Conservation (phyloP, 495 filamentous ascomycete genomes). For the Penicillium bovifimosum region DNA sequence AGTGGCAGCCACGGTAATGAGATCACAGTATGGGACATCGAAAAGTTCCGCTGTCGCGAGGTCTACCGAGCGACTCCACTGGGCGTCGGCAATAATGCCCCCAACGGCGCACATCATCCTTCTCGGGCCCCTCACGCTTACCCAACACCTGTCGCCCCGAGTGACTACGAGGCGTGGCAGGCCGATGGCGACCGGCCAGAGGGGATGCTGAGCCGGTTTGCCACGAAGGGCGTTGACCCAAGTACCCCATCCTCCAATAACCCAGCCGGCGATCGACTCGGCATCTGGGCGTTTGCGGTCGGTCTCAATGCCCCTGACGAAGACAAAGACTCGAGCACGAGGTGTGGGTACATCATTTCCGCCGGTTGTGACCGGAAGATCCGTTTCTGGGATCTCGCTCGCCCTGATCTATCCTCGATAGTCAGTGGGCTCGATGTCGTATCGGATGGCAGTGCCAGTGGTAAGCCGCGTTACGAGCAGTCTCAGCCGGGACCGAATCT, state of each 20-base stretch:
- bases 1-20: conserved; percentile 83
- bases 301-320: conserved; percentile 47
- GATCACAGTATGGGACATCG: conserved; percentile 92
- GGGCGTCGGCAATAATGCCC: conserved; percentile 8
- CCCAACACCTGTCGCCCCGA: conserved; percentile 46
- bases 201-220: conserved; percentile 84
- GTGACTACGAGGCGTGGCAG: conserved; percentile 79
- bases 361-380: conserved; percentile 87
- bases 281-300: conserved; percentile 47
- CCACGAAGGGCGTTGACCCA: conserved; percentile 46
- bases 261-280: conserved; percentile 50
- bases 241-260: conserved; percentile 37
- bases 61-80: conserved; percentile 63
- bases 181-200: conserved; percentile 87
- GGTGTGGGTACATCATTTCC: conserved; percentile 68
- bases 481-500: conserved; percentile 64
- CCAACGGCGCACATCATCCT: conserved; percentile 17
- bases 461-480: conserved; percentile 64
- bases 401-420: conserved; percentile 65
- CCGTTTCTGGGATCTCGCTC: conserved; percentile 82
- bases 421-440: conserved; percentile 73
- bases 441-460: conserved; percentile 41
- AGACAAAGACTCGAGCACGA: conserved; percentile 36
- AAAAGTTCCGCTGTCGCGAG: conserved; percentile 83
- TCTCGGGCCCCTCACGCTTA: conserved; percentile 37